These are phyloP conservation scores for Metarhizium robertsii DNA, from an alignment of 2,329 filamentous ascomycete genomes.

Conservation along the genomic window DNA sequence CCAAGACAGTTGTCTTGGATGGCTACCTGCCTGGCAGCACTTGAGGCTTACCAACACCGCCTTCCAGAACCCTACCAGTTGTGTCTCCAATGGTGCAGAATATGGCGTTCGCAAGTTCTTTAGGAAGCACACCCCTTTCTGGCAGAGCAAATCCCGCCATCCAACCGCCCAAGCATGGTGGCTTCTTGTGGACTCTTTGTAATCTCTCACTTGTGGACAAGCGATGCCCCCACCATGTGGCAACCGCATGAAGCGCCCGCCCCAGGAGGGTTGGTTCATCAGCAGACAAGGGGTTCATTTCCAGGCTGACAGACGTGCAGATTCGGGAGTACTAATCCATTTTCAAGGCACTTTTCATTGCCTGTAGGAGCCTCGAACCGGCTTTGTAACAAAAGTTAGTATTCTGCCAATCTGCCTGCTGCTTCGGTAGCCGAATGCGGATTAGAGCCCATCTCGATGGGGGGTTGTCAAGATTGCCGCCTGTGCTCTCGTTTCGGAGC, in stretches of 20 bases:
- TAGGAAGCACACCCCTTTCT: not conserved
- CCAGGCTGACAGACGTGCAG: not conserved
- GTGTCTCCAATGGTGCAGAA: not conserved
- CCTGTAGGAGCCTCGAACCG: no score
- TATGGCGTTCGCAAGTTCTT: no score
- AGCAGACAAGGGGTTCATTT: not conserved
- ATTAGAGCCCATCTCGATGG: not conserved
- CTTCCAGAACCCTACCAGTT: slow-evolving; percentile 1
- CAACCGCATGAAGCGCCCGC: not conserved
- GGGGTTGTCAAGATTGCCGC: not conserved
- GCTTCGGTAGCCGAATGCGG: not conserved
- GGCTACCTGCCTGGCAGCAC: not conserved
- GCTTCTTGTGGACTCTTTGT: not conserved
- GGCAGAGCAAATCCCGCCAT: not conserved
- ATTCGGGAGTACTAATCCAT: not conserved
- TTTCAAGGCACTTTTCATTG: no score
- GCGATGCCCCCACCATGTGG: not conserved
- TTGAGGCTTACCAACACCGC: no score
- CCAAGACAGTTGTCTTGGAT: not conserved
- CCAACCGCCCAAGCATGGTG: not conserved
- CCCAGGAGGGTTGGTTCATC: not conserved
- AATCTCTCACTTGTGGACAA: not conserved
- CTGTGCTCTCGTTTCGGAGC: not conserved
- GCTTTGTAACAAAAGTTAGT: not conserved
- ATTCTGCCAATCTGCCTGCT: not conserved